Base-by-base conservation (phyloP, 2,329 filamentous ascomycete species). In the Pseudogymnoascus sp. region DNA sequence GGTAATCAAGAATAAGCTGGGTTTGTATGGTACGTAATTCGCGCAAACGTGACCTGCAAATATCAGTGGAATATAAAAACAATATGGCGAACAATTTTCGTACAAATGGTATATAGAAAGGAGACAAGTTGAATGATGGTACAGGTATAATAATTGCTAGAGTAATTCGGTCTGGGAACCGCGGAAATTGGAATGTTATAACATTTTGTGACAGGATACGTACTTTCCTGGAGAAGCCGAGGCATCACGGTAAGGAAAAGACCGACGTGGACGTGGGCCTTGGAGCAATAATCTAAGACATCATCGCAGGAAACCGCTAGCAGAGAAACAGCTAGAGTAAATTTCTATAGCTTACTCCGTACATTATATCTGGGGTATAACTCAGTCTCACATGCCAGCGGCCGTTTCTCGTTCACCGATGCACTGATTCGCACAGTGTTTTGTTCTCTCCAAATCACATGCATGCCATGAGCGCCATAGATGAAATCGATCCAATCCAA, bases 101-200 rank as follows among this genome's bases (percentile, higher is more conserved):
- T 56, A 56, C 50, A 56, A 56, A 56, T 56, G 50, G 50, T 56
- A 56, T 56, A 56, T 33, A 56, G 10, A 56, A 56, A 33, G n/a
- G 50, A 33, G 50, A 33, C n/a, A 56, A 56, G n/a, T 33, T 31
- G 47, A 56, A 56, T 19, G 47, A 56, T 33, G n/a, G 47, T 56
- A 56, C 26, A 56, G 26, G 33, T 56, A 33, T 56, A 16, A 56
- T 33, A 56, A 33, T 33, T 33, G 29, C 50, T 33, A 31, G 44
- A 31, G 24, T 16, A 56, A 26, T 21, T 50, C 29, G 29, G 10
- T n/a, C 29, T 56, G 16, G 50, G 50, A 56, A 56, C 26, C 29
- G n/a, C 50, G 50, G 50, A 33, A 56, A 56, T 21, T 33, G 29
- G 50, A 56, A 56, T 56, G 11, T 56, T 56, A 56, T 56, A 56